phyloP scores from a whole-genome alignment of 108 stramenopile genomes.

The Seminavis robusta region DNA sequence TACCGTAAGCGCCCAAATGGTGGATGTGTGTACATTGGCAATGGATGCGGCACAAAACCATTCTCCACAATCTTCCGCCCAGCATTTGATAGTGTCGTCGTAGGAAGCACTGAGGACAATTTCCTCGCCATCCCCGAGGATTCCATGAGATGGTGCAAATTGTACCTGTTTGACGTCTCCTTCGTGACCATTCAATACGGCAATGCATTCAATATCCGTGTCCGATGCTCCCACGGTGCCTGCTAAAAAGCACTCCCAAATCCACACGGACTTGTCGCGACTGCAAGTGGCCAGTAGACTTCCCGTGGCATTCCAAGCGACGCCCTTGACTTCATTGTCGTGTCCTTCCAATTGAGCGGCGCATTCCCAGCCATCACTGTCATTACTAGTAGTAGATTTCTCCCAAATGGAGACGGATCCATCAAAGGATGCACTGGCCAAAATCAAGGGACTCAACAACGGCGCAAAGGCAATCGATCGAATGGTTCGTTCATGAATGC shows the following conservation, averaged over 20 bases:
- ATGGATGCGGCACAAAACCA: slow-evolving; percentile 91
- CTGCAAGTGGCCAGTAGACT: slow-evolving; percentile 91
- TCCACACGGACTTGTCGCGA: slow-evolving; percentile 98
- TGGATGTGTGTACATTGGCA: slow-evolving; percentile 60
- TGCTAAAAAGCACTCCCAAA: slow-evolving; percentile 90
- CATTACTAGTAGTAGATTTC: not conserved
- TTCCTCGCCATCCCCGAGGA: slow-evolving; percentile 83
- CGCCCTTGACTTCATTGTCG: slow-evolving; percentile 89
- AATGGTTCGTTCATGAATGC: slow-evolving; percentile 57
- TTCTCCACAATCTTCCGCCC: slow-evolving; percentile 96
- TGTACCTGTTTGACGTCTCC: slow-evolving; percentile 92
- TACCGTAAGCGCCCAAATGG: slow-evolving; percentile 88
- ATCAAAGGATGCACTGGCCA: slow-evolving; percentile 93
- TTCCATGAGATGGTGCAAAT: slow-evolving; percentile 79
- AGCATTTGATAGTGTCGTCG: slow-evolving; percentile 90
- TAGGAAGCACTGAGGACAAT: slow-evolving; percentile 84
- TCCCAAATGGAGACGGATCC: slow-evolving; percentile 89
- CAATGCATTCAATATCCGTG: slow-evolving; percentile 89
- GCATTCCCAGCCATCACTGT: slow-evolving; percentile 52
- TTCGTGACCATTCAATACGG: slow-evolving; percentile 93
- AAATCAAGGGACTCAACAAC: slow-evolving; percentile 28
- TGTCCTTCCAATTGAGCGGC: slow-evolving; percentile 90
- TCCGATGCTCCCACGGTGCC: slow-evolving; percentile 59
- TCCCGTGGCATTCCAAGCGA: slow-evolving; percentile 89
- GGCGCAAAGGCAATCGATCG: slow-evolving; percentile 75